A percentile compares a stretch with the other conserved stretches of the same genome.
Evolutionary conservation across 192 early-diverging fungal species (phyloP).

Genomic region (Linnemannia hyalina): DNA sequence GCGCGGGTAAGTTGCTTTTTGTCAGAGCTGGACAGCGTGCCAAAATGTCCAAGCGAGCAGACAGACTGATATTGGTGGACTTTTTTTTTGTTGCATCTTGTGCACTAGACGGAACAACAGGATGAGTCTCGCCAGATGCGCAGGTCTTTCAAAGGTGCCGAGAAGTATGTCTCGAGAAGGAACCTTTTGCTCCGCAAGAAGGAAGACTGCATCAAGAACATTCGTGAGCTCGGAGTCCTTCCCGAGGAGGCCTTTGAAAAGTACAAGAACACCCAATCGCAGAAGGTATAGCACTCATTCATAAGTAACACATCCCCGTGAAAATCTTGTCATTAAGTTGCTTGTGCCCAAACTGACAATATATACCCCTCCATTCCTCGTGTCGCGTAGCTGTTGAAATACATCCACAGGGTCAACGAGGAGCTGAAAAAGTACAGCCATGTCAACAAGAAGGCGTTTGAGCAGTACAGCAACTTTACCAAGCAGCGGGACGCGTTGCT

Average conservation of each 20-base stretch:
- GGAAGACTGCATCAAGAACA: conserved; percentile 86
- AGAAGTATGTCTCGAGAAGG: conserved; percentile 81
- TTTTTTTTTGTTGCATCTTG: neutral
- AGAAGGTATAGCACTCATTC: conserved; percentile 59
- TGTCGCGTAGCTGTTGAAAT: conserved; percentile 63
- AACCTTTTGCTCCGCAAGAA: conserved; percentile 85
- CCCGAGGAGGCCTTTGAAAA: conserved; percentile 93
- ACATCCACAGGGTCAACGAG: conserved; percentile 86
- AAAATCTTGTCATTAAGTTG: neutral
- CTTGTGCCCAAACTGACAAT: neutral
- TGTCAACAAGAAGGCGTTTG: conserved; percentile 99
- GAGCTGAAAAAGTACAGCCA: conserved; percentile 90
- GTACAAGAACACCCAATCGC: conserved; percentile 61
- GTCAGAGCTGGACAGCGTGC: no score
- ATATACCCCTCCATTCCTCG: neutral
- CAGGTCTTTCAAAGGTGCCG: conserved; percentile 70
- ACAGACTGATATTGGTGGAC: neutral
- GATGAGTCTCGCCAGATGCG: conserved; percentile 64
- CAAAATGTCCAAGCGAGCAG: no score
- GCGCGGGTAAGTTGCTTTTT: conserved; percentile 33
- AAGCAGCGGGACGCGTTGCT: conserved; percentile 88
- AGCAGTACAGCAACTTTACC: conserved; percentile 96
- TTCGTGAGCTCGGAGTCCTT: conserved; percentile 95
- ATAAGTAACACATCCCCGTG: neutral
- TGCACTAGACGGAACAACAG: conserved; percentile 60